Base-by-base conservation (phyloP, 78 protist species). In the Polysphondylium violaceum region DNA sequence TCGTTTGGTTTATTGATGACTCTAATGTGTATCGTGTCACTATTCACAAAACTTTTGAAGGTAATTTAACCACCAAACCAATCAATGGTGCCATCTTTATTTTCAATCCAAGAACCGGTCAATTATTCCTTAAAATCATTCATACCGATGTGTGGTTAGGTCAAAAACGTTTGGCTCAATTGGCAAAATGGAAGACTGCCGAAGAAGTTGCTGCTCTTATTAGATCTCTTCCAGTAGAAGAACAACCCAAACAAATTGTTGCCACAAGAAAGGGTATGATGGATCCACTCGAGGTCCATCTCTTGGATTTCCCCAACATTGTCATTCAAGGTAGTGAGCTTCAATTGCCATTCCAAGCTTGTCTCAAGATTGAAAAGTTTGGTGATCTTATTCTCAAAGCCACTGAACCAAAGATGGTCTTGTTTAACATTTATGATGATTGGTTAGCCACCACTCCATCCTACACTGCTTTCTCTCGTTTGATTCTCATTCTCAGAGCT, bases 51-150 rank as follows among this genome's bases (percentile, higher is more conserved):
- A 98, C 99, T 6, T 96, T 97, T 65, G 99, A 99, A 83, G 99
- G 99, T 38, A 97, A 96, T 72, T 16, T 96, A 41, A 92, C 97
- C 25, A 43, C 60, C 5, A 98, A 98, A 91, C 99, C 99, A 61
- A 98, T 99, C 90, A 99, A 99, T 93, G 99, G 99, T 38, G 99
- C 99, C 31, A 98, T 98, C 81, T 97, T 99, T 96, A 97, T 99
- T 93, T 98, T 99, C 98, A 99, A 99, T 86, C 99, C 99, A 44
- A 91, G 99, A 58, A 99, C 99, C 3, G 99, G 99, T 27, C 99
- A 98, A 90, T 94, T 99, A 31, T 98, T 94, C 97, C 93, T 99
- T 74, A 99, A 98, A 95, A 95, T 99, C 74, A 99, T 99, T 74
- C 99, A 99, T 96, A 99, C 99, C 44, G 74, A 93, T 21, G 99